Conservation (phyloP, 345 rosid species). For the Mercurialis annua region DNA sequence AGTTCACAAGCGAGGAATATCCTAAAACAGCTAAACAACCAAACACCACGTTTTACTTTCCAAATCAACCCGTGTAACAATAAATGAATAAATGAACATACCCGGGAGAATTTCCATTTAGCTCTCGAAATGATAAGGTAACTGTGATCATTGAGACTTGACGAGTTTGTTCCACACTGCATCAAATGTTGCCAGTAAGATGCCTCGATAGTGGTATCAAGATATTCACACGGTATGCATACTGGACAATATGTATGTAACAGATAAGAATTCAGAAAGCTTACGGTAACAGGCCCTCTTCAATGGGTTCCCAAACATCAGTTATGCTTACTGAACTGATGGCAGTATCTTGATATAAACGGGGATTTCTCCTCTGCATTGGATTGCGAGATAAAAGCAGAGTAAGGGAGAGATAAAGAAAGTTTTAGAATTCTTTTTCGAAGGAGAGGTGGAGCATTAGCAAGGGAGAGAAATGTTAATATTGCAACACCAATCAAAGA, state of each 20-base stretch:
- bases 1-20: neutral
- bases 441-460: neutral
- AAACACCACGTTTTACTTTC: conserved; percentile 1
- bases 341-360: conserved; percentile 80
- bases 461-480: neutral
- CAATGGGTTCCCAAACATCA: conserved; percentile 93
- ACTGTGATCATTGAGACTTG: conserved; percentile 92
- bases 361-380: conserved; percentile 68
- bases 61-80: neutral
- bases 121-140: conserved; percentile 70
- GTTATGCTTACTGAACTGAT: conserved; percentile 89
- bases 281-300: conserved; percentile 93
- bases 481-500: neutral
- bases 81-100: conserved; percentile 31
- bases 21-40: neutral
- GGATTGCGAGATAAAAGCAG: no score
- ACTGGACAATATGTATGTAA: neutral
- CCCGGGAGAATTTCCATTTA: conserved; percentile 75
- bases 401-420: conserved; percentile 8
- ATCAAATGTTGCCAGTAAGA: conserved; percentile 25
- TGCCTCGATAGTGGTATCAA: neutral
- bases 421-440: neutral
- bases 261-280: conserved; percentile 23
- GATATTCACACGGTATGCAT: neutral
- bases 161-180: conserved; percentile 94